Conservation (phyloP, 1,284 basidiomycete species). For the Thecaphora frezii region DNA sequence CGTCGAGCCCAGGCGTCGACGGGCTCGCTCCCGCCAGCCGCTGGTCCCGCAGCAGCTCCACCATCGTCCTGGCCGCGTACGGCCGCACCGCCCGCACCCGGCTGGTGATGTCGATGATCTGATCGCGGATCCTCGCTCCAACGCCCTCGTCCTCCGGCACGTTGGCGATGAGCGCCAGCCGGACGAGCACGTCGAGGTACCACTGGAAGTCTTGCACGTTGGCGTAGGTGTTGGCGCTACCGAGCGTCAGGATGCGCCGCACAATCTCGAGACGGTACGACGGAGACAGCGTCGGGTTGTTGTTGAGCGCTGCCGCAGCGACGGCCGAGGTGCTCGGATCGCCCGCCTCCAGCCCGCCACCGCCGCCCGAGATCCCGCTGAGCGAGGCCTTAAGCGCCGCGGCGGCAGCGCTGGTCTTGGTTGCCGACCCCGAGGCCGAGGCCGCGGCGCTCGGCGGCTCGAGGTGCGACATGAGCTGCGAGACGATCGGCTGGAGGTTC, state of each 20-base stretch:
- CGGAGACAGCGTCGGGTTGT: conserved; percentile 63
- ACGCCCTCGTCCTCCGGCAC: conserved; percentile 68
- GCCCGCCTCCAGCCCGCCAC: conserved; percentile 33
- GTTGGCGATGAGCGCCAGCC: conserved; percentile 73
- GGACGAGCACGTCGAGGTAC: conserved; percentile 74
- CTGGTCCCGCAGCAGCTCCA: conserved; percentile 72
- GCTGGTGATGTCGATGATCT: conserved; percentile 82
- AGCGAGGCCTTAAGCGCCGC: conserved; percentile 57
- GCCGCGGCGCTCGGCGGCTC: conserved; percentile 63
- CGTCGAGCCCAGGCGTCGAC: conserved; percentile 66
- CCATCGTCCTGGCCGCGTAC: conserved; percentile 80
- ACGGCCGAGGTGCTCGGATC: conserved; percentile 27
- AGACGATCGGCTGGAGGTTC: conserved; percentile 84
- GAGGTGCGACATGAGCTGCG: conserved; percentile 82
- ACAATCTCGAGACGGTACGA: conserved; percentile 81
- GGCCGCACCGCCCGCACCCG: conserved; percentile 75
- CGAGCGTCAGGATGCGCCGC: conserved; percentile 77
- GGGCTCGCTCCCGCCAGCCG: conserved; percentile 7
- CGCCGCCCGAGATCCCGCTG: conserved; percentile 61
- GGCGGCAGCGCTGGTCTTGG: conserved; percentile 60
- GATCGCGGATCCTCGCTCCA: conserved; percentile 73
- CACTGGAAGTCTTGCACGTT: conserved; percentile 92
- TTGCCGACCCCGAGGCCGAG: neutral
- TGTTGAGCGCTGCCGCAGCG: conserved; percentile 29
- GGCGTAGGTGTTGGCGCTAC: conserved; percentile 78